A percentile compares a stretch with the other conserved stretches of the same genome.
phyloP scores from a whole-genome alignment of 352 stramenopile species.

The Phytopythium mirpurense region DNA sequence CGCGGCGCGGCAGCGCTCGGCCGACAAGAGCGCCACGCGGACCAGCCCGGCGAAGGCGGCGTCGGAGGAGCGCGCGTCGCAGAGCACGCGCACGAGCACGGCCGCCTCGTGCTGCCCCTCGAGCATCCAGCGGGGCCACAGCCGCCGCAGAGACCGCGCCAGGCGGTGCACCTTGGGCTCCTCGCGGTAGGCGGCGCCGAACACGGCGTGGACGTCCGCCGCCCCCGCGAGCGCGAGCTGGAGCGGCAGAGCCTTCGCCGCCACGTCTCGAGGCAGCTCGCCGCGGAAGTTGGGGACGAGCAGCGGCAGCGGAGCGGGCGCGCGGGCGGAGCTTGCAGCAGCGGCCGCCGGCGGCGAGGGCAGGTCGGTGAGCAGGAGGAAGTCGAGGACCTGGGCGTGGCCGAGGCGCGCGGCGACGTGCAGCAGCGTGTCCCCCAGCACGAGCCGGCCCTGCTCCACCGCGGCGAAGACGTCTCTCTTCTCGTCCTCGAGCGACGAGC shows the following conservation, averaged over 20 bases:
- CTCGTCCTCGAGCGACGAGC: constrained; percentile 52
- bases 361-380: constrained; percentile 56
- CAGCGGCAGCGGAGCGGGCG: constrained; percentile 15
- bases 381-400: constrained; percentile 50
- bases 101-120: constrained; percentile 53
- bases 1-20: constrained; percentile 40
- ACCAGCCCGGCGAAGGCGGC: constrained; percentile 56
- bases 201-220: constrained; percentile 57
- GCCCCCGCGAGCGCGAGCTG: constrained; percentile 48
- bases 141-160: constrained; percentile 34
- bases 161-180: constrained; percentile 64
- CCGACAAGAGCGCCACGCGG: constrained; percentile 36
- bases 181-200: constrained; percentile 52
- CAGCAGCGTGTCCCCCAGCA: constrained; percentile 66
- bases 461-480: constrained; percentile 77
- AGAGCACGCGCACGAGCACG: constrained; percentile 61
- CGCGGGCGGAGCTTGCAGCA: constrained; percentile 1
- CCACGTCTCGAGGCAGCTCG: constrained; percentile 44
- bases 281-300: constrained; percentile 66
- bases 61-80: constrained; percentile 51
- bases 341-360: constrained; percentile 9
- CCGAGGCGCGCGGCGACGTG: constrained; percentile 59
- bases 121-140: constrained; percentile 81
- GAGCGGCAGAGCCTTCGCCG: constrained; percentile 11
- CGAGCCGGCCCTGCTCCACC: constrained; percentile 45